Evolutionary conservation across 805 yeast species (phyloP).

Genomic region (Myxozyma geophila): DNA sequence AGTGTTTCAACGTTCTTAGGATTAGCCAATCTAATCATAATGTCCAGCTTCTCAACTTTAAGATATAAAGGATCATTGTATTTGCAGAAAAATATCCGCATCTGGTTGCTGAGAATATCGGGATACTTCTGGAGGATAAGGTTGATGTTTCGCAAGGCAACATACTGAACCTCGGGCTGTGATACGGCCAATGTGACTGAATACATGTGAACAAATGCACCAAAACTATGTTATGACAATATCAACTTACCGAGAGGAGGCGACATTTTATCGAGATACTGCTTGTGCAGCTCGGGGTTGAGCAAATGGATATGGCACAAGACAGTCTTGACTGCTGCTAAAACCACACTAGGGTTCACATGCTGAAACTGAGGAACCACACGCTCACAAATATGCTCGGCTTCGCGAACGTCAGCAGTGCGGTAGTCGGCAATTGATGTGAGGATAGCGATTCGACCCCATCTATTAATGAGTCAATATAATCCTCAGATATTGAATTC

Average conservation of each 20-base stretch:
- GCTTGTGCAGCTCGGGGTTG: constrained; percentile 35
- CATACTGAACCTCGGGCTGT: constrained; percentile 94
- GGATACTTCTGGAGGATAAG: constrained; percentile 90
- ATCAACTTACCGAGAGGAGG: constrained; percentile 38
- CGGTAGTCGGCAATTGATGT: constrained; percentile 76
- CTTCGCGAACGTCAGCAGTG: constrained; percentile 63
- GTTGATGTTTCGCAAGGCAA: constrained; percentile 87
- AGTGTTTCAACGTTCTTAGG: constrained; percentile 64
- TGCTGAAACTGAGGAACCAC: constrained; percentile 95
- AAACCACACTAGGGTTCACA: constrained; percentile 92
- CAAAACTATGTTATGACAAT: not conserved
- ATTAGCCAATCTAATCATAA: constrained; percentile 77
- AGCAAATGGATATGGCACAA: constrained; percentile 66
- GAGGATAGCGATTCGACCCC: constrained; percentile 94
- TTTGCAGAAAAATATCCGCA: constrained; percentile 87
- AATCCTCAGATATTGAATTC: not conserved
- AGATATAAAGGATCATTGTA: constrained; percentile 91
- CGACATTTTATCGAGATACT: constrained; percentile 40
- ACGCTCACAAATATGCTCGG: constrained; percentile 83
- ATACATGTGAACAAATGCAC: not conserved
- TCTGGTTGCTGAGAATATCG: constrained; percentile 70
- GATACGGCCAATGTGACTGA: constrained; percentile 83
- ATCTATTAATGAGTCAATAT: constrained; percentile 42
- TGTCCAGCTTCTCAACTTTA: constrained; percentile 91
- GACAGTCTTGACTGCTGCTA: constrained; percentile 80